Evolutionary conservation across 345 rosid genomes (phyloP), one percentile per base, ranked within the genome.

Genomic region (Garcia nutans): DNA sequence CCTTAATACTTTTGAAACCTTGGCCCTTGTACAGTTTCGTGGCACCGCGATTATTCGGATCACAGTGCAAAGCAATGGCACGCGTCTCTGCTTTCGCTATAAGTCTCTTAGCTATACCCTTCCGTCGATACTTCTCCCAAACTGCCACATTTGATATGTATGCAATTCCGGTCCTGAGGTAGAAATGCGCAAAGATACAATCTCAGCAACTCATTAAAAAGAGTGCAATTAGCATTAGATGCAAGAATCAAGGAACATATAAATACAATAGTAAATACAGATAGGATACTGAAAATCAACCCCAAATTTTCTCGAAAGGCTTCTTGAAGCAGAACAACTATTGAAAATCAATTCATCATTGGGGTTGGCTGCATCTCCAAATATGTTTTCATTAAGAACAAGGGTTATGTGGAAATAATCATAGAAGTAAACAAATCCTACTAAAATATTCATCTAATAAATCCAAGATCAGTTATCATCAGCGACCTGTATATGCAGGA

Each of bases 141-240:
- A 96, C 99, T 0, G 96, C 99, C 31, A 93, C 98, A 49, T 92
- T 93, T 10, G 99, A 96, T 86, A 96, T 80, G 82, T 92, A 96
- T 20, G 96, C 99, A 45, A 93, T 85, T 82, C 97, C 98, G 1
- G 92, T 88, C 91, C 99, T 96, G 82, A 2, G 41, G 45, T 4
- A 73, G 11, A 57, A 66, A 72, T 47, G 54, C 11, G 12, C 56
- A 55, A 44, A 52, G n/a, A 57, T 23, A 55, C 33, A 54, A 52
- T 74, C 31, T 52, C 33, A 54, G 64, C 24, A 55, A 74, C 37
- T 23, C 58, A 31, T 45, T 50, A 23, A 1, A 17, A 13, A 8
- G n/a, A 17, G 59, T 33, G 41, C 23, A 24, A 37, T 19, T 28
- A 26, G 22, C 37, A 13, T 19, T 17, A 56, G 28, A 19, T 54